Percentiles rank a stretch among this genome's conserved stretches.
Evolutionary conservation across 2,329 filamentous ascomycete genomes (phyloP).

Genomic region (Fusarium sp.): DNA sequence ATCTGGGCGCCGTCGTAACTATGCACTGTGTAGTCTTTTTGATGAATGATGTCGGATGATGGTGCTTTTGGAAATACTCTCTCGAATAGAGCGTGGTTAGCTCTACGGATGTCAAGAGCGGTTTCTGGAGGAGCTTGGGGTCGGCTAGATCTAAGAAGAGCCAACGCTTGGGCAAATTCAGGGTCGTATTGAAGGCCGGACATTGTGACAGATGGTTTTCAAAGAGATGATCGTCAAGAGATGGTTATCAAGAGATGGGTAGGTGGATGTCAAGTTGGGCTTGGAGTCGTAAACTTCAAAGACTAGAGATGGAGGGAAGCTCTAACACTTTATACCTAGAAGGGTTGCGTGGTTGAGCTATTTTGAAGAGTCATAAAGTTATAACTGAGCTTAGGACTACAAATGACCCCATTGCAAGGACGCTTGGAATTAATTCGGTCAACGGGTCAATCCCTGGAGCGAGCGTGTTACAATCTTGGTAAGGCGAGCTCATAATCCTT

Average conservation of each 20-base stretch:
- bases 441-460: background rate
- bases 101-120: constrained; percentile 25
- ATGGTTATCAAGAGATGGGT: background rate
- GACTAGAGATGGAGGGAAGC: background rate
- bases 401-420: background rate
- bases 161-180: constrained; percentile 33
- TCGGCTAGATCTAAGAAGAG: constrained; percentile 17
- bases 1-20: constrained; percentile 28
- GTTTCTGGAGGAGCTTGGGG: constrained; percentile 8
- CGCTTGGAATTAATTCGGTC: background rate
- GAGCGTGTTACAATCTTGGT: background rate
- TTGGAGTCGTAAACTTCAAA: background rate
- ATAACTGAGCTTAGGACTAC: background rate
- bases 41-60: constrained; percentile 3
- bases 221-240: too few relatives aligned
- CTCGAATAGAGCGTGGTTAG: constrained; percentile 13
- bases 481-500: background rate
- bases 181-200: constrained; percentile 28
- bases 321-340: constrained; percentile 1
- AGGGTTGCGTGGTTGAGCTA: background rate
- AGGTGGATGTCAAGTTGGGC: background rate
- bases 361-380: background rate
- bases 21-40: constrained; percentile 19
- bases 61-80: constrained; percentile 12
- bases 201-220: constrained; percentile 5